Base-by-base conservation (phyloP, 495 filamentous ascomycete species). In the Xylaria flabelliformis region DNA sequence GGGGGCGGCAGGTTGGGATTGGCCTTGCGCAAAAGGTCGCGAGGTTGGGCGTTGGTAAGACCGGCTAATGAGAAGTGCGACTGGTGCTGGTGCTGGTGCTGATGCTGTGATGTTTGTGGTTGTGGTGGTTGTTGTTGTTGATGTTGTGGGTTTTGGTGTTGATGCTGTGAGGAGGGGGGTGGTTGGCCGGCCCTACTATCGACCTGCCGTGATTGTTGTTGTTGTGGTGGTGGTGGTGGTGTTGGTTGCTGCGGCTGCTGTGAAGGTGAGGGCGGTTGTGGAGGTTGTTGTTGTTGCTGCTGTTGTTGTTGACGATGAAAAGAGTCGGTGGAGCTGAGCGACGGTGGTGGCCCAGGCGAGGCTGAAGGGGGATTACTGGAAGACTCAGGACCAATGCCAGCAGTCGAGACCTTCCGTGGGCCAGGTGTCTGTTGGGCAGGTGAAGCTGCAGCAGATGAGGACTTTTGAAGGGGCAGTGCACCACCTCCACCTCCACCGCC, bases 281-380 rank as follows among this genome's bases (percentile, higher is more conserved):
- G 53, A 56, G 53, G 73, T 73, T 70, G 70, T 63, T 58, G 74
- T 59, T 75, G 73, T 42, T 72, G n/a, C n/a, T n/a, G 75, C 32
- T 77, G 75, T 53, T 59, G 70, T 7, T 71, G 68, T 67, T 74
- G 76, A 21, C 59, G 67, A 67, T 80, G 82, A 79, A 85, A 84
- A 74, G 84, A 85, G 78, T 85, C 82, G 78, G 79, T 83, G 63
- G 83, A 83, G 80, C 82, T 81, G 76, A 85, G 74, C 34, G 72
- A 74, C 66, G 73, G 70, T 64, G 71, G 69, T 42, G 56, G 71
- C 15, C 64, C 71, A n/a, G 75, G 80, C 81, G 80, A 84, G 84
- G 82, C 83, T 84, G 82, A 82, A 69, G 75, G 78, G 77, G 76
- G 79, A 73, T 81, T 79, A 72, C 74, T 79, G 74, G 77, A 80